Percentiles rank a stretch among this genome's conserved stretches.
These are phyloP conservation scores for Collybia sordida DNA, from an alignment of 768 basidiomycete species.

Conservation along the genomic window DNA sequence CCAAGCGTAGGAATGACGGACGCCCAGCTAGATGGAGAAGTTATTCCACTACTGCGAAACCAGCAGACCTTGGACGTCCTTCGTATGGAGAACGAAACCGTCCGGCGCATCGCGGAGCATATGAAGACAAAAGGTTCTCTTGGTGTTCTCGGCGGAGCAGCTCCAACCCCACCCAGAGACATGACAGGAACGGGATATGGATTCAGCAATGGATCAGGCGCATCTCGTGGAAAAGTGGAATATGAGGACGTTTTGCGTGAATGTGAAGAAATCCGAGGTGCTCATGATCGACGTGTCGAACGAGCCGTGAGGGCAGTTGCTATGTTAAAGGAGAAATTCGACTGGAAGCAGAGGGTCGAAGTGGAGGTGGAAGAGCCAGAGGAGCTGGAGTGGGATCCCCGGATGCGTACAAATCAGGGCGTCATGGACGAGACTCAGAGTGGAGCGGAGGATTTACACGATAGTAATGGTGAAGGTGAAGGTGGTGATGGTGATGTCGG, in stretches of 20 bases:
- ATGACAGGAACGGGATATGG: constrained; percentile 9
- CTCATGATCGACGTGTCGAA: constrained; percentile 76
- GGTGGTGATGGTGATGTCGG: constrained; percentile 19
- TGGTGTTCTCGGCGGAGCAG: constrained; percentile 41
- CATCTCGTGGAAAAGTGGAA: constrained; percentile 37
- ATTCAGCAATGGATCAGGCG: background rate
- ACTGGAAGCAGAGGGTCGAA: constrained; percentile 80
- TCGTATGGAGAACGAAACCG: constrained; percentile 67
- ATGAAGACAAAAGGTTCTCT: constrained; percentile 61
- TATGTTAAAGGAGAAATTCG: constrained; percentile 77
- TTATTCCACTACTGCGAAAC: constrained; percentile 74
- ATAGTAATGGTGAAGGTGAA: constrained; percentile 25
- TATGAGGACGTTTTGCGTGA: constrained; percentile 67
- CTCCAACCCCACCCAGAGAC: constrained; percentile 27
- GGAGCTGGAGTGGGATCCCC: constrained; percentile 71
- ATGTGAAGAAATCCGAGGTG: constrained; percentile 62
- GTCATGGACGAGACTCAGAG: constrained; percentile 8
- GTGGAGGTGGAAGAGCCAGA: constrained; percentile 80
- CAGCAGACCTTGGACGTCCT: constrained; percentile 80
- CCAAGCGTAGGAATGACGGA: constrained; percentile 60
- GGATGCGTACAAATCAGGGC: constrained; percentile 19
- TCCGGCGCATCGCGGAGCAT: constrained; percentile 65
- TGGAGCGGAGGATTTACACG: constrained; percentile 21
- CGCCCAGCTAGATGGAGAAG: constrained; percentile 67
- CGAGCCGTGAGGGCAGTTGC: constrained; percentile 77